Conservation (phyloP, 2,329 filamentous ascomycete species). For the Paradendryphiella salina region DNA sequence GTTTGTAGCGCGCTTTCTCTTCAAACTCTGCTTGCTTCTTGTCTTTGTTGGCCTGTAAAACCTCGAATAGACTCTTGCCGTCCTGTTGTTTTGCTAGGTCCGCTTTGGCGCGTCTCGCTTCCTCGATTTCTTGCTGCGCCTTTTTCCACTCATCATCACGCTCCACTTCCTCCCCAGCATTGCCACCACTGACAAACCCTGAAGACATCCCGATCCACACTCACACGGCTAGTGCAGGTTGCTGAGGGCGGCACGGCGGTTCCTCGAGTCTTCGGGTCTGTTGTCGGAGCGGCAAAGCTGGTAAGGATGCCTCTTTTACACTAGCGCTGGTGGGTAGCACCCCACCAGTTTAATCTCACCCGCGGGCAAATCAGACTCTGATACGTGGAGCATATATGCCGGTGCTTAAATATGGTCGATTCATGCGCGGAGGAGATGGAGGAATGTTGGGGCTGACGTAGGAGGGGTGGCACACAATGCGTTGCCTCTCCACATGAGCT, state of each 20-base stretch:
- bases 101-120: constrained; percentile 59
- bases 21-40: constrained; percentile 85
- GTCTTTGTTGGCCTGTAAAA: constrained; percentile 81
- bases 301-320: constrained; percentile 11
- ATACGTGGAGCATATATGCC: constrained; percentile 14
- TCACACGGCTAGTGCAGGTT: constrained; percentile 17
- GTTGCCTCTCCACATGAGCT: constrained; percentile 8
- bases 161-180: constrained; percentile 47
- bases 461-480: constrained; percentile 13
- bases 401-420: constrained; percentile 12
- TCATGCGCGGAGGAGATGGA: neutral
- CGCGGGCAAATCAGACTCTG: constrained; percentile 12
- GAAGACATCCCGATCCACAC: constrained; percentile 46
- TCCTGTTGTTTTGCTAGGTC: constrained; percentile 55
- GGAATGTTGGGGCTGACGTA: constrained; percentile 14
- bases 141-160: constrained; percentile 64
- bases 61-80: constrained; percentile 71
- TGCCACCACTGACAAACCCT: constrained; percentile 58
- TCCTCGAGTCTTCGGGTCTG: neutral
- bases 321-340: constrained; percentile 10
- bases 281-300: constrained; percentile 10
- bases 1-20: constrained; percentile 68
- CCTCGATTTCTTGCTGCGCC: constrained; percentile 67
- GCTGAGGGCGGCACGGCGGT: constrained; percentile 7
- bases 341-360: constrained; percentile 8